Evolutionary conservation across 2,329 filamentous ascomycete genomes (phyloP).

Genomic region (Dactylellina cionopaga): DNA sequence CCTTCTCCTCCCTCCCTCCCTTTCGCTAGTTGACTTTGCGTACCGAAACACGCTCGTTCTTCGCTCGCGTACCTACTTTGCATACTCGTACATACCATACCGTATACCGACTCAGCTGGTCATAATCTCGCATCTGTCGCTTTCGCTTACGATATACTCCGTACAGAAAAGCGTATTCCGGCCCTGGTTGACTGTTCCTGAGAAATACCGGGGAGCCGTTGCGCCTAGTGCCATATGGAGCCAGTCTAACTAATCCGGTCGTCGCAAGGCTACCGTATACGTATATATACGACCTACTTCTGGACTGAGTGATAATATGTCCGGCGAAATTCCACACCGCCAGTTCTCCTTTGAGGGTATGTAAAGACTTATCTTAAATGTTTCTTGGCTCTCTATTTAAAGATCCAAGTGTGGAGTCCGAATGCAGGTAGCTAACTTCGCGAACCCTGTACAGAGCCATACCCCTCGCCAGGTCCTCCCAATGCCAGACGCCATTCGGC

Average conservation of each 20-base stretch:
- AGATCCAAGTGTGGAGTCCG: not conserved
- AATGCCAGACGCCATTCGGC: slow-evolving; percentile 47
- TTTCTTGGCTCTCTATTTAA: slow-evolving; percentile 13
- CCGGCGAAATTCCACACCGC: slow-evolving; percentile 27
- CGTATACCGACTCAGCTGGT: too few species aligned
- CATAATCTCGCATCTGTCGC: not conserved
- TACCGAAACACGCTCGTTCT: not conserved
- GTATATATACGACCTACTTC: slow-evolving; percentile 2
- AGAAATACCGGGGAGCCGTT: slow-evolving; percentile 11
- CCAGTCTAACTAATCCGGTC: slow-evolving; percentile 32
- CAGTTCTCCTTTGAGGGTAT: slow-evolving; percentile 43
- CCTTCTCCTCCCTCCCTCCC: too few species aligned
- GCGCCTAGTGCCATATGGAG: slow-evolving; percentile 39
- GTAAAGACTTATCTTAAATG: not conserved
- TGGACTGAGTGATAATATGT: slow-evolving; percentile 12
- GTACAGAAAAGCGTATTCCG: not conserved
- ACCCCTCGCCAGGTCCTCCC: slow-evolving; percentile 11
- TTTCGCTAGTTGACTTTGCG: too few species aligned
- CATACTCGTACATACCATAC: not conserved
- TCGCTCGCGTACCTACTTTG: not conserved
- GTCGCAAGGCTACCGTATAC: slow-evolving; percentile 4
- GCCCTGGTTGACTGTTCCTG: slow-evolving; percentile 14
- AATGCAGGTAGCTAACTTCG: not conserved
- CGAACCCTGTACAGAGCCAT: not conserved
- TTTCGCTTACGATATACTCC: slow-evolving; percentile 10